Conservation (phyloP, 306 rosid genomes). For the Cucurbita moschata region DNA sequence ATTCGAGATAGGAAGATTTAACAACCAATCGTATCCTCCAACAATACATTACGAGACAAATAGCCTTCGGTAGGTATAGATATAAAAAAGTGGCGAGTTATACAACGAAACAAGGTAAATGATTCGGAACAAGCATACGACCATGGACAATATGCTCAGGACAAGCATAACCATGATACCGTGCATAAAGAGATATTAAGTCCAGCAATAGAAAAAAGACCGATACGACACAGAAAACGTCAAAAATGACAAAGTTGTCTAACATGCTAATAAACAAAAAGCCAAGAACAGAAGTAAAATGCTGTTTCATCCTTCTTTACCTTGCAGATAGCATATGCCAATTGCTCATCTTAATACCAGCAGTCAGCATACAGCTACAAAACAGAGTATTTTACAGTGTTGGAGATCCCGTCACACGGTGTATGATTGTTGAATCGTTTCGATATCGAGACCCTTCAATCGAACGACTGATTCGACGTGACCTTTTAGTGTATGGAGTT, state of each 20-base stretch:
- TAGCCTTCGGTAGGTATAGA: too few species aligned
- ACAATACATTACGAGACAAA: too few species aligned
- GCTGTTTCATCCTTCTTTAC: not conserved
- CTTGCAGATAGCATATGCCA: not conserved
- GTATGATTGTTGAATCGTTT: slow-evolving; percentile 94
- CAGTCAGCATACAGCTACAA: not conserved
- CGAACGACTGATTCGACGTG: slow-evolving; percentile 99
- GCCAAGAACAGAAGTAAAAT: not conserved
- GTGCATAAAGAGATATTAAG: not conserved
- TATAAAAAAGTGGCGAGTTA: too few species aligned
- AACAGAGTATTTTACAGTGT: slow-evolving; percentile 3
- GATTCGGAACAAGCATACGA: too few species aligned
- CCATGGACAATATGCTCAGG: too few species aligned
- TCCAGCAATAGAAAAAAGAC: not conserved
- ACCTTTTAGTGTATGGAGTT: slow-evolving; percentile 79
- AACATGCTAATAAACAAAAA: not conserved
- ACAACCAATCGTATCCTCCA: too few species aligned
- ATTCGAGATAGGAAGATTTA: too few species aligned
- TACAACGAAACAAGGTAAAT: too few species aligned
- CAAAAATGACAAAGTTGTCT: not conserved
- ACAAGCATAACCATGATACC: too few species aligned
- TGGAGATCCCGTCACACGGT: slow-evolving; percentile 38
- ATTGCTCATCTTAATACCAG: not conserved
- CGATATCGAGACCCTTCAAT: slow-evolving; percentile 87
- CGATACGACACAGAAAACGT: not conserved